Evolutionary conservation across 768 basidiomycete species (phyloP).

Genomic region (Boletus vermiculosoides): DNA sequence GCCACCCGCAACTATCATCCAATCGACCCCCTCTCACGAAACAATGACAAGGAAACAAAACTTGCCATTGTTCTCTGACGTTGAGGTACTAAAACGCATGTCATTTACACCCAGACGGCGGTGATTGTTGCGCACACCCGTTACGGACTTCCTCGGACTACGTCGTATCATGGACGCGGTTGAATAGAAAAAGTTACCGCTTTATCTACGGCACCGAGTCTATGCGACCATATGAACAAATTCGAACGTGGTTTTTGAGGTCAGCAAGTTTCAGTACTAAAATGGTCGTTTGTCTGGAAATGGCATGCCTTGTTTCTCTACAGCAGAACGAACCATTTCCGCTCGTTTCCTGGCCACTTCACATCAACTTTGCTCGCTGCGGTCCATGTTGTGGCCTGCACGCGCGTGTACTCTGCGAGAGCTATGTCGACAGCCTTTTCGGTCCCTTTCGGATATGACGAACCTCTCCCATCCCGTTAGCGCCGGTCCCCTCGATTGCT

Average conservation of each 20-base stretch:
- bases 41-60: background rate
- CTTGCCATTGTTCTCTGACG: constrained; percentile 1
- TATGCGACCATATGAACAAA: constrained; percentile 10
- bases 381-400: background rate
- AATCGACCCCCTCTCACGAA: constrained; percentile 4
- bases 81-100: background rate
- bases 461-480: background rate
- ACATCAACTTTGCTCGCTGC: background rate
- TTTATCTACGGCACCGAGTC: background rate
- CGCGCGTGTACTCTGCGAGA: background rate
- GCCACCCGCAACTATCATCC: background rate
- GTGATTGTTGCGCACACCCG: background rate
- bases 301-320: constrained; percentile 22
- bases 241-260: background rate
- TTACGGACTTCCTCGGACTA: background rate
- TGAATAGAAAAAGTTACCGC: background rate
- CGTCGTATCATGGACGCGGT: background rate
- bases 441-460: background rate
- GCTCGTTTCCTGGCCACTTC: background rate
- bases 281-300: constrained; percentile 15
- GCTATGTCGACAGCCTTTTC: constrained; percentile 1
- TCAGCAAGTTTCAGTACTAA: constrained; percentile 4
- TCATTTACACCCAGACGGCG: background rate
- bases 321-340: constrained; percentile 2
- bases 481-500: constrained; percentile 12